Evolutionary conservation across 768 basidiomycete genomes (phyloP).

Genomic region (Mycena indigotica): DNA sequence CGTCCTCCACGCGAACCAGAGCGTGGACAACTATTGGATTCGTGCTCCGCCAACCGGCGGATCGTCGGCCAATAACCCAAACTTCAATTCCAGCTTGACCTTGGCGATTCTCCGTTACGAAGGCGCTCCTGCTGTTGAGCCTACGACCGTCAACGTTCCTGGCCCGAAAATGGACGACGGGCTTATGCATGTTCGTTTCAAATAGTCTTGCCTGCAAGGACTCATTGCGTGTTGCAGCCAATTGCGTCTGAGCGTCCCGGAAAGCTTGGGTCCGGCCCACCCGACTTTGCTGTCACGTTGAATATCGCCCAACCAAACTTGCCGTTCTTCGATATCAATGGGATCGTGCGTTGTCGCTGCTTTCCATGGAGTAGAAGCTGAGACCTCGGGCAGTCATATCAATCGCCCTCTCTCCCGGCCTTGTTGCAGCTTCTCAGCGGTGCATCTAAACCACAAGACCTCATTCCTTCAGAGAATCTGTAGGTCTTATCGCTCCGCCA

Average conservation of each 20-base stretch:
- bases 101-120: conserved; percentile 41
- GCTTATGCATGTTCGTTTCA: conserved; percentile 31
- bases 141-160: conserved; percentile 28
- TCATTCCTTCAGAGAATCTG: conserved; percentile 14
- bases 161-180: conserved; percentile 29
- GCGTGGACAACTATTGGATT: conserved; percentile 49
- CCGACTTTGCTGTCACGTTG: conserved; percentile 12
- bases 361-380: no score
- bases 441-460: conserved; percentile 27
- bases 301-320: conserved; percentile 21
- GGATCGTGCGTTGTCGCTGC: conserved; percentile 16
- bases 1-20: conserved; percentile 44
- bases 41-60: conserved; percentile 35
- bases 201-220: not conserved
- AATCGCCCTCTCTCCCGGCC: conserved; percentile 41
- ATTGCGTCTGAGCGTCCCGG: conserved; percentile 19
- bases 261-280: conserved; percentile 15
- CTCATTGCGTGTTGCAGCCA: conserved; percentile 14
- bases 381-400: conserved; percentile 31
- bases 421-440: conserved; percentile 54
- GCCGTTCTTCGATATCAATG: conserved; percentile 23
- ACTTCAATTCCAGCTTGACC: conserved; percentile 35
- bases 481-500: not conserved
- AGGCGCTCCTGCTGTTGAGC: conserved; percentile 37
- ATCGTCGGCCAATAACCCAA: conserved; percentile 28